These are phyloP conservation scores for Fusarium compactum DNA, from an alignment of 2,329 filamentous ascomycete species.

Conservation along the genomic window DNA sequence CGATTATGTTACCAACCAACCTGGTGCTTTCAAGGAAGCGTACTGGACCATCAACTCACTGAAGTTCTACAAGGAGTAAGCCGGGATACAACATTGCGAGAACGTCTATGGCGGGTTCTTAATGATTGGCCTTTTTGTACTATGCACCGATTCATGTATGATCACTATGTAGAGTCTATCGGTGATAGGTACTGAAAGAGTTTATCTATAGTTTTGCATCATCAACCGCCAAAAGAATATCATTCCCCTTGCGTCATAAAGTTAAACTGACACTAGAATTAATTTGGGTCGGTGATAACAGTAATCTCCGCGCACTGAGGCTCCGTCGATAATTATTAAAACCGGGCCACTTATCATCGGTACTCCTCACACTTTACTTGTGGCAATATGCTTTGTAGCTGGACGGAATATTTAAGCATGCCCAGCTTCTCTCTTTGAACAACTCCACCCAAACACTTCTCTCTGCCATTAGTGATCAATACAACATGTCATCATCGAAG, in stretches of 20 bases:
- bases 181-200: too few species aligned
- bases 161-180: too few species aligned
- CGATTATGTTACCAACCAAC: constrained; percentile 16
- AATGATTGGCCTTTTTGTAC: not conserved
- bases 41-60: constrained; percentile 23
- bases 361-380: not conserved
- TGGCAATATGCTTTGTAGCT: not conserved
- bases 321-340: not conserved
- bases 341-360: not conserved
- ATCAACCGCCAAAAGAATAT: not conserved
- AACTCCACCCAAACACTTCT: not conserved
- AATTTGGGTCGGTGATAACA: not conserved
- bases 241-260: not conserved
- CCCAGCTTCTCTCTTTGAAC: fast-evolving
- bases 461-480: not conserved
- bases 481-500: constrained; percentile 15
- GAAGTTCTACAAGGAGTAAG: constrained; percentile 22
- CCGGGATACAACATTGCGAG: not conserved
- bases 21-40: constrained; percentile 10
- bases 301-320: not conserved
- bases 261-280: not conserved
- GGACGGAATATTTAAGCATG: not conserved
- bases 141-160: not conserved
- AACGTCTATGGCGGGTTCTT: not conserved
- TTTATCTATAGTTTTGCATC: not conserved